Conservation (phyloP, 2,329 filamentous ascomycete species). For the Paecilomyces sp. region DNA sequence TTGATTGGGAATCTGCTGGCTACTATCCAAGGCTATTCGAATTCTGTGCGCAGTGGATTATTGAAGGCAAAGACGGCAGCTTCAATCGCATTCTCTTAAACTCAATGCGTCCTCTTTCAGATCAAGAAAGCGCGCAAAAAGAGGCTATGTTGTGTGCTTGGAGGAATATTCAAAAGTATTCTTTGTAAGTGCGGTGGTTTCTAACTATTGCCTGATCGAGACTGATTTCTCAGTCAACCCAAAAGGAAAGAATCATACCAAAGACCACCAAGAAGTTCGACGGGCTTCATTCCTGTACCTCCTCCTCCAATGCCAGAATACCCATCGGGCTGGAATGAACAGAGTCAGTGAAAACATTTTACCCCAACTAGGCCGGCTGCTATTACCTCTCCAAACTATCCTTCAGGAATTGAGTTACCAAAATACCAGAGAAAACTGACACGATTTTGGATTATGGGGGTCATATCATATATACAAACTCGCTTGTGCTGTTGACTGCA, state of each 20-base stretch:
- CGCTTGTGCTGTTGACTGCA: too few species aligned
- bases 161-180: background rate
- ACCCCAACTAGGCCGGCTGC: too few species aligned
- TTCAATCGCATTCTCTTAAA: background rate
- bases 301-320: background rate
- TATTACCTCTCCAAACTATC: too few species aligned
- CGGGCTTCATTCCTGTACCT: background rate
- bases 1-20: background rate
- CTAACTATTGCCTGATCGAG: background rate
- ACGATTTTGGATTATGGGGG: too few species aligned
- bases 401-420: too few species aligned
- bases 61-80: background rate
- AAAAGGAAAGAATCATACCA: background rate
- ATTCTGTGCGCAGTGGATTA: background rate
- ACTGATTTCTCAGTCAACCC: background rate
- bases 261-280: background rate
- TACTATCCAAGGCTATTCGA: background rate
- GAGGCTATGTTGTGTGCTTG: background rate
- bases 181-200: background rate
- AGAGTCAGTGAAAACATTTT: background rate
- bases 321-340: background rate
- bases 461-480: too few species aligned
- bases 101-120: background rate
- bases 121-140: background rate
- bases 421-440: too few species aligned